Evolutionary conservation across 257 asterid species (phyloP), one percentile per base, ranked within the genome.

Genomic region (Craterostigma plantagineum): DNA sequence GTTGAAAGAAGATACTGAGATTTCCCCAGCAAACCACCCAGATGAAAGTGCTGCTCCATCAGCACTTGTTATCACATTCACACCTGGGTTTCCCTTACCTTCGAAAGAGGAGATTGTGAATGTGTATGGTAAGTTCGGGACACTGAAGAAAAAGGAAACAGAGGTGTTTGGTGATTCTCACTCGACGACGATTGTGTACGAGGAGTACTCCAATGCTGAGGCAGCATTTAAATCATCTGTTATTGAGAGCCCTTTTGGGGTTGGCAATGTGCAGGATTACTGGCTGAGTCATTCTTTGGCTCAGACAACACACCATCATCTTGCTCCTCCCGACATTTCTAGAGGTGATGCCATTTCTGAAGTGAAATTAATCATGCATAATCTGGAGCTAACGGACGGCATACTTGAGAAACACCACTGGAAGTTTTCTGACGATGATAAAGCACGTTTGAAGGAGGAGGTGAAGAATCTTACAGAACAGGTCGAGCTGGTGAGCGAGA

Each of bases 41-140:
- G 35, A 18, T n/a, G 52, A 33, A 35, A 53, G 43, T 42, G 57
- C 56, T 18, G 33, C n/a, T n/a, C n/a, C n/a, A n/a, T n/a, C n/a
- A n/a, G n/a, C 63, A 57, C 75, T 73, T 38, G 16, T 58, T 34
- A 40, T 83, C 46, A 23, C 65, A 14, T 79, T 83, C 62, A 7
- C 64, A 1, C 55, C 75, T 40, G 80, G 46, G 35, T 49, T 52
- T 49, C 51, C 68, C 18, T 44, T 82, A 58, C 92, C 95, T 35
- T 59, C 82, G 9, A 74, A 65, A 66, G 68, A 73, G 43, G 80
- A 72, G 10, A 49, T 73, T 41, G 15, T 68, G 41, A 47, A 16
- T 42, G 50, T 38, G 34, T 78, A 59, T 46, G 50, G 60, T 50
- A 63, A 65, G 57, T 82, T 60, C 45, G 95, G 92, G 36, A 53